phyloP scores from a whole-genome alignment of 768 basidiomycete genomes.

The Lepiota venenata region DNA sequence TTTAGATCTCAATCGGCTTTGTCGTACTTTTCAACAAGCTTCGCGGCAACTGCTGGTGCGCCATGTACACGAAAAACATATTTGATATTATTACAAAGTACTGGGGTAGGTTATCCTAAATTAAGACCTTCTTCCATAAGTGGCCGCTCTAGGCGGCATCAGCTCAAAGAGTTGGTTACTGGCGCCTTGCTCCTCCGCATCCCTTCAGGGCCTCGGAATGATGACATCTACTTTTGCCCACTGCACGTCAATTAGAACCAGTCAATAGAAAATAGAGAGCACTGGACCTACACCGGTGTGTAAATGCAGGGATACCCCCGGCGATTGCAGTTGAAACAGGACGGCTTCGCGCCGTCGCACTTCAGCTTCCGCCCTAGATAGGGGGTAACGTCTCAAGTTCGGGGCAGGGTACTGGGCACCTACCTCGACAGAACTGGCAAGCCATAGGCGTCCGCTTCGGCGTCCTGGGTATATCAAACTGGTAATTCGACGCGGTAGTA shows the following conservation, averaged over 20 bases:
- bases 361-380: constrained; percentile 34
- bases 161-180: constrained; percentile 21
- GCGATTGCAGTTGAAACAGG: constrained; percentile 63
- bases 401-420: constrained; percentile 9
- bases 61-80: constrained; percentile 1
- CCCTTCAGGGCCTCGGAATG: not conserved
- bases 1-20: not conserved
- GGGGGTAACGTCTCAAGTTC: not conserved
- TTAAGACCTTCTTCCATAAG: not conserved
- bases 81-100: not conserved
- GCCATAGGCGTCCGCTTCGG: constrained; percentile 63
- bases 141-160: constrained; percentile 18
- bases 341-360: constrained; percentile 63
- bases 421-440: constrained; percentile 71
- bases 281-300: constrained; percentile 55
- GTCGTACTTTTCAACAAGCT: not conserved
- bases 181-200: not conserved
- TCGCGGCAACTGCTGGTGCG: constrained; percentile 5
- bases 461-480: constrained; percentile 21
- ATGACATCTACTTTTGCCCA: not conserved
- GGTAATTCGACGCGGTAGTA: not conserved
- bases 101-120: constrained; percentile 4
- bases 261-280: not conserved
- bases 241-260: constrained; percentile 11
- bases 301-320: constrained; percentile 59